Evolutionary conservation across 1,284 basidiomycete genomes (phyloP).

Genomic region (Papiliotrema fonsecae): DNA sequence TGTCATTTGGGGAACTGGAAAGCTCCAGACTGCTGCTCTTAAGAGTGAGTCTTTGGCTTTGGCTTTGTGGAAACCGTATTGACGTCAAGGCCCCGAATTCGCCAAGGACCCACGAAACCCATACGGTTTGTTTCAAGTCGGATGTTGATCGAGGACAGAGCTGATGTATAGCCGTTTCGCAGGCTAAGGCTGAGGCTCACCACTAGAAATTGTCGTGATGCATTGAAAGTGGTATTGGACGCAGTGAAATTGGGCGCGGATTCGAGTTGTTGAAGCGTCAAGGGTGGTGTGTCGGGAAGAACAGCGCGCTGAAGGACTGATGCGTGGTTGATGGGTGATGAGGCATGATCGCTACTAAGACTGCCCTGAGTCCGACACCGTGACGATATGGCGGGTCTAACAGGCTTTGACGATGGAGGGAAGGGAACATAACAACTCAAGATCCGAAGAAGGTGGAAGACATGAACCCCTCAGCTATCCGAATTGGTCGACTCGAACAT

Average conservation of each 20-base stretch:
- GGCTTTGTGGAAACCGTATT: background rate
- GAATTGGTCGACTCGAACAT: no score
- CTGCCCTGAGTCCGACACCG: no score
- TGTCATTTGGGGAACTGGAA: conserved; percentile 35
- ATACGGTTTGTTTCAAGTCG: conserved; percentile 16
- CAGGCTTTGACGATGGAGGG: no score
- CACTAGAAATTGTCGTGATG: conserved; percentile 4
- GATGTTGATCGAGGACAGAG: background rate
- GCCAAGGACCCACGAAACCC: conserved; percentile 33
- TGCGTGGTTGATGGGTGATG: no score
- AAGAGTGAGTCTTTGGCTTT: conserved; percentile 26
- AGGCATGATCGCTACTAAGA: no score
- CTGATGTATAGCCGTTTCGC: conserved; percentile 3
- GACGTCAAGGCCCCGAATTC: conserved; percentile 19
- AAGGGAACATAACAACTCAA: no score
- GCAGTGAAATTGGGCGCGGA: background rate
- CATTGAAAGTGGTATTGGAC: background rate
- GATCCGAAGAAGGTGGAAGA: no score
- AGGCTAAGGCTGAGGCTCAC: conserved; percentile 6
- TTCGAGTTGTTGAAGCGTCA: no score
- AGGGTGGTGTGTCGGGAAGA: no score
- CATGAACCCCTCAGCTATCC: no score
- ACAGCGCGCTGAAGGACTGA: no score
- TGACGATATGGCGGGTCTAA: no score
- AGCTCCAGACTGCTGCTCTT: conserved; percentile 35